Conservation (phyloP, 108 stramenopile species). For the Aurantiochytrium sp. region DNA sequence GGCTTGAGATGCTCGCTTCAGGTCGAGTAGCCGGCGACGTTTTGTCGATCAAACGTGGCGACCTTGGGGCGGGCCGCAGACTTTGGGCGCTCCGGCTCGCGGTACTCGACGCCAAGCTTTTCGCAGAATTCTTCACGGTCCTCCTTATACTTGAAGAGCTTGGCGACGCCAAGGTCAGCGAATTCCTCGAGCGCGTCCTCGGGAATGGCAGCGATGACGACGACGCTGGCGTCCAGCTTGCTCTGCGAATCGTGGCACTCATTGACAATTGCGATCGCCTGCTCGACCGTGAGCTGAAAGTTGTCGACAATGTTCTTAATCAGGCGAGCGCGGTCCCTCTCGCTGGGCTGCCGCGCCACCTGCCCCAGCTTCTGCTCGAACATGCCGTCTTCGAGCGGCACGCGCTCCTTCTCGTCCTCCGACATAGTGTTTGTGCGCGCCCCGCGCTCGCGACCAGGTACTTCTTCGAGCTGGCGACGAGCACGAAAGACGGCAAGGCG, state of each 20-base stretch:
- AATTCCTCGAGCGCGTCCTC: not conserved
- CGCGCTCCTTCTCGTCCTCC: not conserved
- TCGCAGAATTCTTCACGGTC: not conserved
- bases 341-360: conserved; percentile 6
- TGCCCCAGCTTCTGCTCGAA: not conserved
- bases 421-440: not conserved
- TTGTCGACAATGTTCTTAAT: not conserved
- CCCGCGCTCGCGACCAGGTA: too few species aligned
- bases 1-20: too few species aligned
- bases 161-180: not conserved
- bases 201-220: not conserved
- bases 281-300: not conserved
- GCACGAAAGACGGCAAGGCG: too few species aligned
- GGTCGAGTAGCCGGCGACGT: not conserved
- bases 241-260: conserved; percentile 21
- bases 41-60: not conserved
- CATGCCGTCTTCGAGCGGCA: not conserved
- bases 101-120: not conserved
- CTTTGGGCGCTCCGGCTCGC: not conserved
- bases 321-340: not conserved
- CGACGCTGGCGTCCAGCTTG: conserved; percentile 6
- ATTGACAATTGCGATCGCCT: not conserved
- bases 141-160: conserved; percentile 11
- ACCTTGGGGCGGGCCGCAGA: not conserved
- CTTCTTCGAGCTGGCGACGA: too few species aligned